Evolutionary conservation across 257 asterid genomes (phyloP), one percentile per base, ranked within the genome.

Genomic region (Nicotiana benthamiana): DNA sequence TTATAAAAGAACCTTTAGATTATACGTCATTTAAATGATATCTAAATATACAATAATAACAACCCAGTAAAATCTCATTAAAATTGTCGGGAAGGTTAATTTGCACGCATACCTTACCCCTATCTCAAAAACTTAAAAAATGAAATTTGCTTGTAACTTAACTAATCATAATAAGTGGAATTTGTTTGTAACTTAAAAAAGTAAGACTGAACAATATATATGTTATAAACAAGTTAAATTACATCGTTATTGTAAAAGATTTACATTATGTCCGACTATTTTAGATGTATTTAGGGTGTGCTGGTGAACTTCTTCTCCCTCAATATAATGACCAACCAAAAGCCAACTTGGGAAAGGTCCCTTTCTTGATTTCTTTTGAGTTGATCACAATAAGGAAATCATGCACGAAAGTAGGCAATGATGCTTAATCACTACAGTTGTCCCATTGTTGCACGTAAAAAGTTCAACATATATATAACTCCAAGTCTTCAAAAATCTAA

Each of bases 371-470:
- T 3, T 72, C 15, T 72, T 48, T 24, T 46, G 26, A 59, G 11
- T 77, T 77, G 7, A 62, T 59, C 26, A 34, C 40, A 13, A 62
- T 34, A 34, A 59, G 22, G 24, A 78, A 78, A 78, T 78, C 59
- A 60, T 36, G 20, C 60, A 36, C 12, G 74, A 78, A 78, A 57
- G 81, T 22, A 34, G 59, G 81, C 81, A 36, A 1, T 60, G 59
- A 40, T 78, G 59, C 74, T 78, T 60, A 63, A 59, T 43, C 67
- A 78, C 60, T 36, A 78, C 28, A 20, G 40, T 40, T 78, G 81
- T 59, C 74, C 18, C 54, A 43, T 78, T 60, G 36, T 60, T 36
- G 74, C 74, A 60, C 26, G n/a, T 63, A 60, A 3, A 79, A 79
- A 63, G 82, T 13, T 62, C 66, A 64, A 62, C 82, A 63, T 26